phyloP scores from a whole-genome alignment of 2,329 filamentous ascomycete species.

The Talaromyces sp. region DNA sequence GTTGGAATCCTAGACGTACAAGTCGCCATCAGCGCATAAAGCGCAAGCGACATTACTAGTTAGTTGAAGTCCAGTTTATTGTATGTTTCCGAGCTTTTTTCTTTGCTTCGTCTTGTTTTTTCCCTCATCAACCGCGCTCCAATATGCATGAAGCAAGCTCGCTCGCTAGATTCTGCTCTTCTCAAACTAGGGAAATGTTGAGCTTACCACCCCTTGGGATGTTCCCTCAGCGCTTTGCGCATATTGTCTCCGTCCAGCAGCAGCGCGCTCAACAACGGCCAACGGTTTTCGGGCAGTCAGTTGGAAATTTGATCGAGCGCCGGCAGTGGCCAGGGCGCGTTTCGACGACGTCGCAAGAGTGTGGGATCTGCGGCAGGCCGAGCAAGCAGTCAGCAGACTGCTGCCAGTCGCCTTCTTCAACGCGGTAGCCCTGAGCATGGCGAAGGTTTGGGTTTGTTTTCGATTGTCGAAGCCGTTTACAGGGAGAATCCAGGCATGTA shows the following conservation, averaged over 20 bases:
- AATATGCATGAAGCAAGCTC: neutral
- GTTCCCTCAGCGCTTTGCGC: constrained; percentile 55
- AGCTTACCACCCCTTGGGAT: constrained; percentile 56
- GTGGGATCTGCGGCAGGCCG: constrained; percentile 28
- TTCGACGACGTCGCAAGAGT: constrained; percentile 28
- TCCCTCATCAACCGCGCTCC: neutral
- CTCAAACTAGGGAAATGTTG: neutral
- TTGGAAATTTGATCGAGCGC: constrained; percentile 28
- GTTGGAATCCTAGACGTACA: constrained; percentile 62
- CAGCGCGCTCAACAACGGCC: constrained; percentile 32
- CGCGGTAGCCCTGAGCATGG: constrained; percentile 35
- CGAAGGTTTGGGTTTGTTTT: neutral
- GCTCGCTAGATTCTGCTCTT: neutral
- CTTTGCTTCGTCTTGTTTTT: neutral
- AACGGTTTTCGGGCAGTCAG: constrained; percentile 38
- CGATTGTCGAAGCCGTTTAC: neutral
- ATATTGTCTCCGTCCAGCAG: constrained; percentile 48
- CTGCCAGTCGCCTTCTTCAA: constrained; percentile 34
- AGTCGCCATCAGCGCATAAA: constrained; percentile 12
- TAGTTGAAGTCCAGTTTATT: constrained; percentile 1
- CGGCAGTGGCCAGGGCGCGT: constrained; percentile 20
- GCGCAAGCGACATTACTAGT: constrained; percentile 22
- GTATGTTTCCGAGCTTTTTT: neutral
- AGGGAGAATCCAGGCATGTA: constrained; percentile 10
- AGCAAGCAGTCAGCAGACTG: constrained; percentile 28